Evolutionary conservation across 2,329 filamentous ascomycete genomes (phyloP).

Genomic region (Monascus ruber): DNA sequence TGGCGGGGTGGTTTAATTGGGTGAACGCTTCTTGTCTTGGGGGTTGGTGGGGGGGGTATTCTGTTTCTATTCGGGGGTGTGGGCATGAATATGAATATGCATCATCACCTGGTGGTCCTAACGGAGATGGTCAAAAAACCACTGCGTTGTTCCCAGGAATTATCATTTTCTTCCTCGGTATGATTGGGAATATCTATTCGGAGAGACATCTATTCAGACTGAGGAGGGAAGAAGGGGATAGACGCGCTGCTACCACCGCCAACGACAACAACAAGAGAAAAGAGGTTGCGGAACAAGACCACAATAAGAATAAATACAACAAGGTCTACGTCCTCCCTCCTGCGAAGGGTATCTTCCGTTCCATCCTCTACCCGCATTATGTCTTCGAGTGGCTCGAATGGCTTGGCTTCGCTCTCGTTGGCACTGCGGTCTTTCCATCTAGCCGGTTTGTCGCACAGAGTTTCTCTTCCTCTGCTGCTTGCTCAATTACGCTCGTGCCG

Average conservation of each 20-base stretch:
- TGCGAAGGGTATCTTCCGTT: slow-evolving; percentile 67
- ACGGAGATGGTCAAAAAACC: not conserved
- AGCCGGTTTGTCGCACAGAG: slow-evolving; percentile 1
- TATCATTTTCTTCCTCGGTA: slow-evolving; percentile 62
- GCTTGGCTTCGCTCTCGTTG: slow-evolving; percentile 67
- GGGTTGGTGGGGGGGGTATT: slow-evolving; percentile 73
- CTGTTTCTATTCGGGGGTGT: slow-evolving; percentile 41
- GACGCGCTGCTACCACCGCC: slow-evolving; percentile 41
- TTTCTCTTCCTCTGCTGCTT: slow-evolving; percentile 6
- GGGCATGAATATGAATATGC: not conserved
- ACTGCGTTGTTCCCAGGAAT: slow-evolving; percentile 47
- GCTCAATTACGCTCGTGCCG: slow-evolving; percentile 20
- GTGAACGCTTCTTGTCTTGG: slow-evolving; percentile 68
- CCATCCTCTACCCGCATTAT: slow-evolving; percentile 84
- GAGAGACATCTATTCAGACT: slow-evolving; percentile 86
- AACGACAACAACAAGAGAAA: slow-evolving; percentile 24
- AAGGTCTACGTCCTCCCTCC: slow-evolving; percentile 83
- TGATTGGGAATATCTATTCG: slow-evolving; percentile 73
- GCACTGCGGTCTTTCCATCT: slow-evolving; percentile 22
- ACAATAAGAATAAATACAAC: slow-evolving; percentile 43
- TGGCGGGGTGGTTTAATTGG: slow-evolving; percentile 64
- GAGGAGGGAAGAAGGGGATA: slow-evolving; percentile 52
- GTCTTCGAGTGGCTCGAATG: slow-evolving; percentile 97
- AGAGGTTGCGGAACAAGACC: slow-evolving; percentile 3
- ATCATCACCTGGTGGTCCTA: not conserved